Evolutionary conservation across 1,284 basidiomycete species (phyloP), one percentile per base, ranked within the genome.

Genomic region (Trametes sp.): DNA sequence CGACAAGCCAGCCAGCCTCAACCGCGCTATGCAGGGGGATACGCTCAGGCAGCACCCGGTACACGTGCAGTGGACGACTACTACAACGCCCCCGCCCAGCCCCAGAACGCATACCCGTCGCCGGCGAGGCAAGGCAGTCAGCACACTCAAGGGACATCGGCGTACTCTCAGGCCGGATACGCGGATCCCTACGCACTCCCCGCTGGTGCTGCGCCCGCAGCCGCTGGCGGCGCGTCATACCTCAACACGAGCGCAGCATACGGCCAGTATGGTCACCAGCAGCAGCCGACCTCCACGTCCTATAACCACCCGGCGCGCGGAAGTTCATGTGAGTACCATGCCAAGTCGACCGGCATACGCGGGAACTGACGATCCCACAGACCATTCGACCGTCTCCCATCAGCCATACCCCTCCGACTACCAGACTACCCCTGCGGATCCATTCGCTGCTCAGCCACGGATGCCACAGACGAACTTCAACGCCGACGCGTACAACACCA

Each of bases 51-150:
- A 24, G 75, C 86, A 2, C 76, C 79, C 21, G 91, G 92, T 2
- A 82, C 84, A 49, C 84, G 90, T 42, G 85, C 91, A 6, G 81
- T 93, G 5, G 91, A 93, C 68, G 89, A 89, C 35, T 93, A 91
- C 68, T 89, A 91, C 70, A 81, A 80, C 54, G 69, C 77, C 13
- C 71, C 81, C 41, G 65, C 74, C 14, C 70, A 76, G 19, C 61
- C 76, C 4, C 83, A 61, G 70, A 80, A 80, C 50, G 79, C 81
- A 33, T 77, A 77, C 54, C 82, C 82, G 49, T 77, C 79, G 14
- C 75, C 81, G 7, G 76, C 73, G 38, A 77, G 82, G 56, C 83
- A 82, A 63, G 75, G 65, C 16, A 86, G 82, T 58, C 74, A 71
- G 21, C 74, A 77, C 59, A 80, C 81, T n/a, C 79, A 83, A 58